phyloP scores from a whole-genome alignment of 2,329 filamentous ascomycete genomes.

The Rhytidhysteron rufulum region DNA sequence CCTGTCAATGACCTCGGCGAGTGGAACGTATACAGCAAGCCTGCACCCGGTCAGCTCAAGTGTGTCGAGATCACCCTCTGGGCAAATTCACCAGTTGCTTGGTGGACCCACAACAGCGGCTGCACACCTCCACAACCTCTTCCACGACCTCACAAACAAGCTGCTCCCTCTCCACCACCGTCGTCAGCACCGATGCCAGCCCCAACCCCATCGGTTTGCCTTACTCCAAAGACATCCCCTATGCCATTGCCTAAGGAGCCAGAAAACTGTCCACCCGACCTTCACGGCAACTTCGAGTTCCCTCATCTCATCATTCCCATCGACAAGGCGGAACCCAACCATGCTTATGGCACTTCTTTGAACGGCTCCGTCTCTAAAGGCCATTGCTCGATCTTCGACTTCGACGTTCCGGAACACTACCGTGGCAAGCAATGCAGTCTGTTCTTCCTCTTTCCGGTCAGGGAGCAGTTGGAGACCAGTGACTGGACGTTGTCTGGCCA shows the following conservation, averaged over 20 bases:
- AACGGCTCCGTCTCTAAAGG: conserved; percentile 37
- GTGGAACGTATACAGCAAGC: conserved; percentile 53
- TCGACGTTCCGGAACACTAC: conserved; percentile 39
- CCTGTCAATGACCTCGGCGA: conserved; percentile 52
- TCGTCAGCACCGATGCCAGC: too few relatives aligned
- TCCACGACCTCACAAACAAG: neutral
- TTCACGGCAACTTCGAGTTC: conserved; percentile 31
- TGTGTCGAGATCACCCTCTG: conserved; percentile 50
- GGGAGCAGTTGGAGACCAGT: conserved; percentile 31
- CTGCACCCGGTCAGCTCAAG: conserved; percentile 41
- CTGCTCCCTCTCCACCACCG: neutral
- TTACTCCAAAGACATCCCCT: neutral
- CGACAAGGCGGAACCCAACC: conserved; percentile 33
- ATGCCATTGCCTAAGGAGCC: too few relatives aligned
- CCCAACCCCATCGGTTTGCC: neutral
- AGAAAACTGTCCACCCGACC: conserved; percentile 16
- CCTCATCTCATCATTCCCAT: conserved; percentile 38
- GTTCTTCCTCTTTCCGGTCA: conserved; percentile 44
- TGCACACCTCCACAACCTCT: neutral
- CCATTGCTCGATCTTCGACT: conserved; percentile 42
- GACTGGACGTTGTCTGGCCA: conserved; percentile 32
- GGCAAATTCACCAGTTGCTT: conserved; percentile 24
- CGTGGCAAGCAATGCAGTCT: conserved; percentile 44
- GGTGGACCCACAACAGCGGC: neutral
- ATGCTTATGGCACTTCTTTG: conserved; percentile 38